Percentiles rank a stretch among this genome's conserved stretches.
phyloP scores from a whole-genome alignment of 768 basidiomycete species.

The Boletus pseudopeckii region DNA sequence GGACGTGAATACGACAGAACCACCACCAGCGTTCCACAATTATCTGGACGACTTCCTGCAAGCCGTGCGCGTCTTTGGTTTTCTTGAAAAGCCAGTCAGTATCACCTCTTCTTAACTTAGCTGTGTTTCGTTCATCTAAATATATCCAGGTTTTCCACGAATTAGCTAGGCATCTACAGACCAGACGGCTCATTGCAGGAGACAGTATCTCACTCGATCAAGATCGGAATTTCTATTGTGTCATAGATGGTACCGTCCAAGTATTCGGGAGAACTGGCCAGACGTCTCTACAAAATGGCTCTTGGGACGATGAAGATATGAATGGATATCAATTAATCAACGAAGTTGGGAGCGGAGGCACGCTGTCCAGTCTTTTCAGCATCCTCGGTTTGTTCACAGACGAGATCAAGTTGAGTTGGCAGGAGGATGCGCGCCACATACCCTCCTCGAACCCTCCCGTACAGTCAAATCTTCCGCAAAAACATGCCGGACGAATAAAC shows the following conservation, averaged over 20 bases:
- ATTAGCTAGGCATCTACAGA: constrained; percentile 93
- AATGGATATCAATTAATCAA: constrained; percentile 96
- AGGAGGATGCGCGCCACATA: constrained; percentile 47
- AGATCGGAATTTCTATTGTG: constrained; percentile 96
- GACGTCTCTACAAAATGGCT: constrained; percentile 45
- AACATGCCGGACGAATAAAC: constrained; percentile 41
- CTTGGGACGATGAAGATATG: constrained; percentile 83
- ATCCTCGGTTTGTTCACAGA: constrained; percentile 97
- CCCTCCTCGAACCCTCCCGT: constrained; percentile 27
- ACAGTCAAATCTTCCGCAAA: constrained; percentile 22
- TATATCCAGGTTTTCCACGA: constrained; percentile 84
- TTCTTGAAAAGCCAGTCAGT: constrained; percentile 90
- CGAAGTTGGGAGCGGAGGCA: constrained; percentile 94
- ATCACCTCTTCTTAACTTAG: background rate
- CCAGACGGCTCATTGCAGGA: constrained; percentile 90
- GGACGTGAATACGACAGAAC: constrained; percentile 76
- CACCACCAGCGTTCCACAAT: constrained; percentile 82
- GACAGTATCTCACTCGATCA: constrained; percentile 89
- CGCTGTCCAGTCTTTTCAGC: constrained; percentile 92
- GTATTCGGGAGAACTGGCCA: constrained; percentile 77
- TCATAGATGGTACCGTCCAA: constrained; percentile 96
- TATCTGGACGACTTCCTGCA: constrained; percentile 97
- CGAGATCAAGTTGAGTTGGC: constrained; percentile 89
- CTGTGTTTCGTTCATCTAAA: background rate
- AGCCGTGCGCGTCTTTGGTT: constrained; percentile 95